Percentiles rank a stretch among this genome's conserved stretches.
Conservation (phyloP, 768 basidiomycete species). For the Termitomyces sp. region DNA sequence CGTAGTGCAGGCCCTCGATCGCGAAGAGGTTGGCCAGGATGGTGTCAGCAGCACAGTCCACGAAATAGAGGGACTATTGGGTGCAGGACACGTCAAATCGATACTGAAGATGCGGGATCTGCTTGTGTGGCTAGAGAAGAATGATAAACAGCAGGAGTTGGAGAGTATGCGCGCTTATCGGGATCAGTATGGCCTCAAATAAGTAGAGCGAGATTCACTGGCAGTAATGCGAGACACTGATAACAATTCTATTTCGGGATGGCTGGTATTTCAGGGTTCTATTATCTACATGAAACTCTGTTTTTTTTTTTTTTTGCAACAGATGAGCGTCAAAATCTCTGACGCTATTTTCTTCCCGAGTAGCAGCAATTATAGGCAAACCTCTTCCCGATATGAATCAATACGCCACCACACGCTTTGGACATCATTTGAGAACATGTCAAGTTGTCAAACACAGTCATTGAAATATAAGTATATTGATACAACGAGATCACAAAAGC, state of each 20-base stretch:
- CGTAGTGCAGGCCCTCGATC: conserved; percentile 81
- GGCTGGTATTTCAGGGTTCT: too few species aligned
- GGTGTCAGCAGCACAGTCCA: conserved; percentile 69
- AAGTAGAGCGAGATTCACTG: not conserved
- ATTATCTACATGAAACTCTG: too few species aligned
- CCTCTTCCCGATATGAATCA: too few species aligned
- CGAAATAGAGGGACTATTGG: conserved; percentile 75
- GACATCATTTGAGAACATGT: not conserved
- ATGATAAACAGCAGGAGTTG: conserved; percentile 61
- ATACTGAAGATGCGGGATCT: conserved; percentile 86
- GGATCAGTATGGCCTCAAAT: conserved; percentile 65
- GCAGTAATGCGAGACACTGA: not conserved
- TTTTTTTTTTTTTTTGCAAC: too few species aligned
- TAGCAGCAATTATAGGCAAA: too few species aligned
- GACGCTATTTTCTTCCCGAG: too few species aligned
- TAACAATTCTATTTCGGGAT: too few species aligned
- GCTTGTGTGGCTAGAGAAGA: conserved; percentile 75
- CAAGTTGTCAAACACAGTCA: not conserved
- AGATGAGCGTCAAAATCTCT: too few species aligned
- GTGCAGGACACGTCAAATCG: conserved; percentile 66
- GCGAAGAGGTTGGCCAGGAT: conserved; percentile 80
- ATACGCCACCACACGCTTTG: too few species aligned
- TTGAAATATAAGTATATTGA: not conserved
- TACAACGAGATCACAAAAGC: not conserved
- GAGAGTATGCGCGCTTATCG: conserved; percentile 75